Evolutionary conservation across 257 asterid species (phyloP).

Genomic region (Solanum tarijense): DNA sequence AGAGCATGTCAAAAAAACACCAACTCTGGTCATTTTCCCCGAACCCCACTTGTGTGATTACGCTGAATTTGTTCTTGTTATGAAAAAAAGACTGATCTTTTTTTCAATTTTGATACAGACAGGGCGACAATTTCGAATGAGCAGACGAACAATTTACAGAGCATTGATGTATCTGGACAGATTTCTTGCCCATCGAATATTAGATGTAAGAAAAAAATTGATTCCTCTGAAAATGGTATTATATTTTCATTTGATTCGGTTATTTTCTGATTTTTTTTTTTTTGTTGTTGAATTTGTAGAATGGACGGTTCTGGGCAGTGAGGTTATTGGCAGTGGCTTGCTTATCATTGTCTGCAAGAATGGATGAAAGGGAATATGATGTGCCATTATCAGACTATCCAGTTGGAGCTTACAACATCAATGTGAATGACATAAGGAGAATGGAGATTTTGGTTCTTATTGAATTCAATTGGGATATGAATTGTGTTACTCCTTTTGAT

Average conservation of each 20-base stretch:
- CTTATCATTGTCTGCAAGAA: constrained; percentile 55
- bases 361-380: constrained; percentile 21
- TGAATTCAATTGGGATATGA: constrained; percentile 55
- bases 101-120: constrained; percentile 2
- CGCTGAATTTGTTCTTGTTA: too few relatives aligned
- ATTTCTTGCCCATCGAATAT: constrained; percentile 32
- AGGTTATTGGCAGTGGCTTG: constrained; percentile 40
- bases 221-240: too few relatives aligned
- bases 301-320: constrained; percentile 29
- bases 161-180: constrained; percentile 44
- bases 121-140: too few relatives aligned
- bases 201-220: constrained; percentile 23
- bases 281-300: neutral
- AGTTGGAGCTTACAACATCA: neutral
- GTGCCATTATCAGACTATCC: constrained; percentile 22
- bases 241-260: neutral
- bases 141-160: constrained; percentile 35
- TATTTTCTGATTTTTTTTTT: neutral
- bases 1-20: constrained; percentile 10
- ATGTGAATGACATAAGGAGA: neutral
- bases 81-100: too few relatives aligned
- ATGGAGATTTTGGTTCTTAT: constrained; percentile 18
- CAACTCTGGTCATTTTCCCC: too few relatives aligned
- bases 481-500: constrained; percentile 35
- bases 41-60: too few relatives aligned